These are phyloP conservation scores for Ceraceosorus guamensis DNA, from an alignment of 1,284 basidiomycete species.

Conservation along the genomic window DNA sequence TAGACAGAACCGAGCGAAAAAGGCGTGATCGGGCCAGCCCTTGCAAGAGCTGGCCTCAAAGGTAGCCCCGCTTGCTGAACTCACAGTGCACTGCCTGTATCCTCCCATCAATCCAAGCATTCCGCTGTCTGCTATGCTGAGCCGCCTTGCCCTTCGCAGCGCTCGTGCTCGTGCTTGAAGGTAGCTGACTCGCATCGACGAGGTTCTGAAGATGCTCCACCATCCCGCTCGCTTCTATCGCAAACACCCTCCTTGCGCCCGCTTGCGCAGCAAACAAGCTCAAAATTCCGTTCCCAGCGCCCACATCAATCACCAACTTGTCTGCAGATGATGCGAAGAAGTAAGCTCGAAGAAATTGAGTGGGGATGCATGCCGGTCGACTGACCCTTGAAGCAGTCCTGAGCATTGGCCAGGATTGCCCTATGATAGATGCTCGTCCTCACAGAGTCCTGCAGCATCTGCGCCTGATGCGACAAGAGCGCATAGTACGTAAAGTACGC, in stretches of 20 bases:
- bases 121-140: conserved; percentile 11
- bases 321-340: neutral
- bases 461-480: conserved; percentile 43
- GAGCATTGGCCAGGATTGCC: conserved; percentile 32
- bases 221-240: conserved; percentile 54
- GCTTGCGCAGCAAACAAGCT: conserved; percentile 53
- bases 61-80: neutral
- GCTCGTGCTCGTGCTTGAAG: too few species aligned
- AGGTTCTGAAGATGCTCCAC: conserved; percentile 52
- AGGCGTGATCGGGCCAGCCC: too few species aligned
- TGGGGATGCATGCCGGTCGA: conserved; percentile 25
- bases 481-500: conserved; percentile 45
- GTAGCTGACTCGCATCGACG: conserved; percentile 18
- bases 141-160: too few species aligned
- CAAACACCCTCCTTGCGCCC: conserved; percentile 52
- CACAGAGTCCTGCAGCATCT: conserved; percentile 44
- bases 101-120: conserved; percentile 26
- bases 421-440: conserved; percentile 40
- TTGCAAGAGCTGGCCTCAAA: conserved; percentile 1
- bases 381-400: conserved; percentile 27
- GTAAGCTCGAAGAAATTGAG: neutral
- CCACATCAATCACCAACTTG: conserved; percentile 50
- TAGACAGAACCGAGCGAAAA: too few species aligned
- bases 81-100: conserved; percentile 27
- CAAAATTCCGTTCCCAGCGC: conserved; percentile 54